These are phyloP conservation scores for Thamnidium elegans DNA, from an alignment of 192 early-diverging fungal species.

Conservation along the genomic window DNA sequence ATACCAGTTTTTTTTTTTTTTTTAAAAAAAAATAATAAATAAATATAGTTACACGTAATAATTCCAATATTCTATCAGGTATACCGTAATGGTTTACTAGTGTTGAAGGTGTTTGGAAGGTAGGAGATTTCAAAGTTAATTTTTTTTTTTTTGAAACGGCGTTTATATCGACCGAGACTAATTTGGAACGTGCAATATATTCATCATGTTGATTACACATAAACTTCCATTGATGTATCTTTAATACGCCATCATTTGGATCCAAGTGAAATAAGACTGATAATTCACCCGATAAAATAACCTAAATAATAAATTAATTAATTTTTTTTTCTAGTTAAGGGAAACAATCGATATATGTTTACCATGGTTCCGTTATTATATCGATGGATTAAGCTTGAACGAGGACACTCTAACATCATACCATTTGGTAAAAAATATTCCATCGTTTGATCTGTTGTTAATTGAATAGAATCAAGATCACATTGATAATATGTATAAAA, in stretches of 20 bases:
- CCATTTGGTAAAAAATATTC: conserved; percentile 21
- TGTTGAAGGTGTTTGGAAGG: background rate
- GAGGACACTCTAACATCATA: conserved; percentile 20
- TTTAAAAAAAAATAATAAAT: background rate
- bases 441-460: conserved; percentile 23
- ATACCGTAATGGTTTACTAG: conserved; percentile 17
- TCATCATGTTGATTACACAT: conserved; percentile 17
- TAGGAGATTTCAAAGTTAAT: background rate
- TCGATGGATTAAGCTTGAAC: conserved; percentile 23
- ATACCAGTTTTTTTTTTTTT: no score
- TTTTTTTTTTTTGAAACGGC: conserved; percentile 4
- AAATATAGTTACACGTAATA: conserved; percentile 13
- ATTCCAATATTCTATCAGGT: conserved; percentile 6
- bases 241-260: conserved; percentile 1
- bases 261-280: conserved; percentile 9
- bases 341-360: conserved; percentile 3
- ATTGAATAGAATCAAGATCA: conserved; percentile 19
- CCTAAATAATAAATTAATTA: background rate
- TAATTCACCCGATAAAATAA: conserved; percentile 11
- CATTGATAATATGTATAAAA: conserved; percentile 28
- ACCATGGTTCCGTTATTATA: conserved; percentile 25
- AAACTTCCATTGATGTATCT: conserved; percentile 18
- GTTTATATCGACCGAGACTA: background rate
- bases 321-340: background rate
- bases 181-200: conserved; percentile 15